Conservation (phyloP, 768 basidiomycete species). For the Solioccasus polychromus region DNA sequence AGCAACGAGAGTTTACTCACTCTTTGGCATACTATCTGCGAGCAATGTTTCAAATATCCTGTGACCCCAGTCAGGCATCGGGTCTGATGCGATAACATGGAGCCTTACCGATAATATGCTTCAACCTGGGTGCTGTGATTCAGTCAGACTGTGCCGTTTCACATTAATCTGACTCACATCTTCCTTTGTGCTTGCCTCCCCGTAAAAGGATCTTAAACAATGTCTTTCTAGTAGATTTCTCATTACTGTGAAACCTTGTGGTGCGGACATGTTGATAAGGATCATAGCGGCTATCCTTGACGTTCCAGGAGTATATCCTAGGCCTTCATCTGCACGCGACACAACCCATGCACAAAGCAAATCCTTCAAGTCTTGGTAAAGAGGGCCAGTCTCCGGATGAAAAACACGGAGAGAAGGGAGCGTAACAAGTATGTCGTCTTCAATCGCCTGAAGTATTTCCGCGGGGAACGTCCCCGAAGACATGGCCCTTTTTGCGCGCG, state of each 20-base stretch:
- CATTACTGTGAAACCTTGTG: conserved; percentile 78
- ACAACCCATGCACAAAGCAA: conserved; percentile 88
- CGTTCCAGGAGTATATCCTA: conserved; percentile 67
- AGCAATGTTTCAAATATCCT: conserved; percentile 92
- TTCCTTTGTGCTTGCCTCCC: conserved; percentile 63
- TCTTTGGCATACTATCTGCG: conserved; percentile 92
- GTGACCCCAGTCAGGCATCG: conserved; percentile 13
- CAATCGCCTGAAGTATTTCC: conserved; percentile 59
- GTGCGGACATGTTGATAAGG: conserved; percentile 73
- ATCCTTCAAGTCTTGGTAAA: conserved; percentile 80
- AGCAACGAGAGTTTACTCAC: conserved; percentile 40
- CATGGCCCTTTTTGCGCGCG: conserved; percentile 72
- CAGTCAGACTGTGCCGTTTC: conserved; percentile 26
- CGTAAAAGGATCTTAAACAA: conserved; percentile 82
- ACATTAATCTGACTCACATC: conserved; percentile 56
- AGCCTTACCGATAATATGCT: conserved; percentile 78
- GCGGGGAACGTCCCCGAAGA: conserved; percentile 63
- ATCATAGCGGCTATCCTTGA: conserved; percentile 85
- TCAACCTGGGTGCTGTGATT: conserved; percentile 57
- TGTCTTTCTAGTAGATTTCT: conserved; percentile 83
- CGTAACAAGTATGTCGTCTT: conserved; percentile 71
- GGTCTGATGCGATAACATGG: neutral
- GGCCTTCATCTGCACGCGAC: conserved; percentile 75
- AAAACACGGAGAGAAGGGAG: conserved; percentile 82
- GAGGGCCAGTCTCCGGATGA: conserved; percentile 67